These are phyloP conservation scores for Priceomyces fermenticarens DNA, from an alignment of 805 yeast species.

Conservation along the genomic window DNA sequence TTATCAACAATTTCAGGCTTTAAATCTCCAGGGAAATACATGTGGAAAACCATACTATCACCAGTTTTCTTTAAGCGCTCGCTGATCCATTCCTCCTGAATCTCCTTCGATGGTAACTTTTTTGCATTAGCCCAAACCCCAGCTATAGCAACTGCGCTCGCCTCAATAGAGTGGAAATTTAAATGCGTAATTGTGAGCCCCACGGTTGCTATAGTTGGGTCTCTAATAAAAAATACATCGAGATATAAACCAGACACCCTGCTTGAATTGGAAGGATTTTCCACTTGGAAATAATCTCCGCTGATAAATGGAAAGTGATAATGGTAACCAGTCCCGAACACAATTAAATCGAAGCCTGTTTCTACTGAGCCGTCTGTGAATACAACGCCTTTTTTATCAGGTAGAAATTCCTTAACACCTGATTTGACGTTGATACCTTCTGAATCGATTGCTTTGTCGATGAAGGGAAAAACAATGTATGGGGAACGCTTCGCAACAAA, in stretches of 20 bases:
- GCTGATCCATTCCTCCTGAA: slow-evolving; percentile 34
- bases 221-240: slow-evolving; percentile 37
- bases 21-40: slow-evolving; percentile 24
- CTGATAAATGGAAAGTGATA: slow-evolving; percentile 41
- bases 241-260: slow-evolving; percentile 38
- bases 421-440: slow-evolving; percentile 30
- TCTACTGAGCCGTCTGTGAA: slow-evolving; percentile 24
- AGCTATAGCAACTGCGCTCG: slow-evolving; percentile 50
- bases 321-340: slow-evolving; percentile 53
- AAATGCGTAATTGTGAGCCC: slow-evolving; percentile 43
- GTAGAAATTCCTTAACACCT: slow-evolving; percentile 17
- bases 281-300: slow-evolving; percentile 18
- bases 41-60: slow-evolving; percentile 26
- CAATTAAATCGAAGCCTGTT: slow-evolving; percentile 32
- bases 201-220: slow-evolving; percentile 40
- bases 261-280: slow-evolving; percentile 22
- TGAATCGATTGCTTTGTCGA: slow-evolving; percentile 36
- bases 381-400: slow-evolving; percentile 20
- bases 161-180: slow-evolving; percentile 50
- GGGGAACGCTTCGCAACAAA: slow-evolving; percentile 26
- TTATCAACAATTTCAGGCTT: slow-evolving; percentile 24
- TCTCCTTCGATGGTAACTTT: slow-evolving; percentile 36
- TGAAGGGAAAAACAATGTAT: slow-evolving; percentile 29
- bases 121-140: slow-evolving; percentile 49
- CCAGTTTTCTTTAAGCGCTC: slow-evolving; percentile 19